Base-by-base conservation (phyloP, 495 filamentous ascomycete genomes). In the Hypoxylon crocopeplum region DNA sequence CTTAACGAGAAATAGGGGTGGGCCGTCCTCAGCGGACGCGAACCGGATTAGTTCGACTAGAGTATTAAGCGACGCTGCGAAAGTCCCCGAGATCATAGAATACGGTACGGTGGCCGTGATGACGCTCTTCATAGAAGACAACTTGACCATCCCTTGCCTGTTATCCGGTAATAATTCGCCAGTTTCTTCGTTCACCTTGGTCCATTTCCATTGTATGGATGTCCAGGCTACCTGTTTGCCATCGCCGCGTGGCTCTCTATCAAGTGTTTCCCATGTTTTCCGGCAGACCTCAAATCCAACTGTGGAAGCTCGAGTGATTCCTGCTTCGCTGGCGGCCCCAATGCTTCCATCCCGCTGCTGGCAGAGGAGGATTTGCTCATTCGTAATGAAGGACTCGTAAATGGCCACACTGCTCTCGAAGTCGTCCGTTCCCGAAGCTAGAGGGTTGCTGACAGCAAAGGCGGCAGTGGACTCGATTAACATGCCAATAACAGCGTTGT, bases 391-490 rank as follows among this genome's bases (percentile, higher is more conserved):
- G 21, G 40, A 44, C 21, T 44, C 40, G 21, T 44, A 44, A 11
- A 44, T 44, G 21, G 40, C 40, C 20, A 44, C 40, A 11, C 40
- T 44, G 40, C 40, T 27, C 21, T 44, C 40, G 40, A 44, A 44
- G 20, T 44, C 40, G 21, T 44, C 40, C 8, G 40, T 44, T 25
- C 21, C 40, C 2, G 40, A 44, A 13, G 40, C 40, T 11, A 44
- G 21, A 6, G 40, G 40, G 15, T 44, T 27, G 40, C 40, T 44
- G 20, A 44, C 16, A 10, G 25, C 40, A 11, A 25, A 44, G 10
- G 17, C 40, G 1, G 40, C 10, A 10, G n/a, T 24, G 15, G 40
- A 17, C 12, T 44, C 21, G 2, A 2, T 44, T 29, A 44, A 44
- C 20, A 44, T 27, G 4, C 7, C 21, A 20, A 44, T 44, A 10